Conservation (phyloP, 306 rosid species). For the Quercus agrifolia region DNA sequence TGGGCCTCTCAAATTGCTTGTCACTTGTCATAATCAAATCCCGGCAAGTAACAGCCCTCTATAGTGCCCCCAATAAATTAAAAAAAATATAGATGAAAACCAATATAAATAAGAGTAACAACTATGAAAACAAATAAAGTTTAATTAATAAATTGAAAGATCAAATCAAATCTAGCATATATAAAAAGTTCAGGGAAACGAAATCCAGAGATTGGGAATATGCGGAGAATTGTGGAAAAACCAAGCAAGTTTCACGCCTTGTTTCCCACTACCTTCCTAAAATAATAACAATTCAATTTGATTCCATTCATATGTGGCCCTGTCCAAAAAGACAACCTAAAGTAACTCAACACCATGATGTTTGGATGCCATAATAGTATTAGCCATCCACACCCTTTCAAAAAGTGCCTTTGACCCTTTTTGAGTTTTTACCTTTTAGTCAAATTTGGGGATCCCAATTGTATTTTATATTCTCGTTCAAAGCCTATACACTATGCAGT, state of each 20-base stretch:
- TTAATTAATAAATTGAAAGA: neutral
- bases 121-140: too few species aligned
- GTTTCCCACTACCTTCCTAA: conserved; percentile 24
- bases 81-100: too few species aligned
- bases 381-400: neutral
- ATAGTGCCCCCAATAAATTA: neutral
- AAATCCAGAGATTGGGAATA: conserved; percentile 20
- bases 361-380: conserved; percentile 1
- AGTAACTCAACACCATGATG: neutral
- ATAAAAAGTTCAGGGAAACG: neutral
- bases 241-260: conserved; percentile 39
- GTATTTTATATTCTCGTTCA: too few species aligned
- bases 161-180: neutral
- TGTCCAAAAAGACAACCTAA: neutral
- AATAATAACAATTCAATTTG: neutral
- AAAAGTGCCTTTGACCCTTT: neutral
- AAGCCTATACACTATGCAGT: too few species aligned
- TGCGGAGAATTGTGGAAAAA: conserved; percentile 36
- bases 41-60: neutral
- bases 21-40: neutral
- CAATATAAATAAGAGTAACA: too few species aligned
- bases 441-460: neutral
- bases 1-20: neutral
- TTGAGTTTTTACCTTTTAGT: neutral
- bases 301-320: neutral